Percentiles rank a stretch among this genome's conserved stretches.
These are phyloP conservation scores for Agastache rugosa DNA, from an alignment of 257 asterid genomes.

Conservation along the genomic window DNA sequence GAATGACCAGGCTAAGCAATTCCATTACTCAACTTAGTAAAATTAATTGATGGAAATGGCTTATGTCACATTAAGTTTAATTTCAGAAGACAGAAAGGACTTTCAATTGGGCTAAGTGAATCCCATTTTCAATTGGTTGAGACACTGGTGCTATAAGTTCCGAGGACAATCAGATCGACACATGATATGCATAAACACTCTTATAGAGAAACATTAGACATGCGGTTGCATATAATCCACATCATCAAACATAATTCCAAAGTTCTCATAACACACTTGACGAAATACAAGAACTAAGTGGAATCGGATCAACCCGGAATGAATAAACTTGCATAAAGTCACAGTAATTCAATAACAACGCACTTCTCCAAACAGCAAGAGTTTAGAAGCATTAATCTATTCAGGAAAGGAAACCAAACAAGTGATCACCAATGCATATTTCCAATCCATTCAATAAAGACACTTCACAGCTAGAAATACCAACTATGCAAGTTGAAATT, in stretches of 20 bases:
- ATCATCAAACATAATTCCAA: not conserved
- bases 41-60: not conserved
- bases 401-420: not conserved
- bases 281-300: constrained; percentile 4
- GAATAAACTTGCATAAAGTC: not conserved
- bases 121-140: not conserved
- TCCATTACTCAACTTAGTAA: not conserved
- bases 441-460: constrained; percentile 6
- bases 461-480: constrained; percentile 11
- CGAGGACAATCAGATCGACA: too few relatives aligned
- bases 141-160: not conserved
- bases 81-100: not conserved
- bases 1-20: constrained; percentile 9
- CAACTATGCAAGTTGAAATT: constrained; percentile 14
- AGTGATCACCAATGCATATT: constrained; percentile 17
- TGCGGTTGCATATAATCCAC: not conserved
- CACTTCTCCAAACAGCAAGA: constrained; percentile 20
- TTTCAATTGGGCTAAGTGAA: not conserved
- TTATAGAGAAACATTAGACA: not conserved
- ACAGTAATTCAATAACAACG: constrained; percentile 4
- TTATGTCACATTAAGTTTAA: not conserved
- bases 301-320: constrained; percentile 2
- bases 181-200: not conserved
- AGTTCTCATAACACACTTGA: constrained; percentile 5
- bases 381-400: not conserved